A percentile compares a stretch with the other conserved stretches of the same genome.
phyloP scores from a whole-genome alignment of 331 rosid species.

The Pyracantha coccinea region DNA sequence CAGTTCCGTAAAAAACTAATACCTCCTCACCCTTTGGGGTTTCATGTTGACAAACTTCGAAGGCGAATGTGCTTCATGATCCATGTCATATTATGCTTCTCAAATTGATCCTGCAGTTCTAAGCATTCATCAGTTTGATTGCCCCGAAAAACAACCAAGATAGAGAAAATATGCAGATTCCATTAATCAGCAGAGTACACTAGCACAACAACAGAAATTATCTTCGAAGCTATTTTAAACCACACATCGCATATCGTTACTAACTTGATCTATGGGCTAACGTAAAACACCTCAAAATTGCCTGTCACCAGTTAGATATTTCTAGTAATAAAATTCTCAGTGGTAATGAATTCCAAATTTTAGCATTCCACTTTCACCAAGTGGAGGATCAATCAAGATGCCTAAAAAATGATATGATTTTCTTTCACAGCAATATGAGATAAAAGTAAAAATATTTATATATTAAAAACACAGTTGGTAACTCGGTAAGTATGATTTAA shows the following conservation, averaged over 20 bases:
- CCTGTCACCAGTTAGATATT: too few relatives aligned
- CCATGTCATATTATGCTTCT: constrained; percentile 23
- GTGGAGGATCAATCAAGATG: too few relatives aligned
- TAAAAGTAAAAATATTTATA: too few relatives aligned
- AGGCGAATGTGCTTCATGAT: constrained; percentile 18
- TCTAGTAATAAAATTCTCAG: too few relatives aligned
- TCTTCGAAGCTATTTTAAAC: background rate
- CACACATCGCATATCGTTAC: background rate
- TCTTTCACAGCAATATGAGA: too few relatives aligned
- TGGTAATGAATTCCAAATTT: too few relatives aligned
- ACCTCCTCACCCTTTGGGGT: constrained; percentile 33
- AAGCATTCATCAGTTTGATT: background rate
- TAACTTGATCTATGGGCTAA: too few relatives aligned
- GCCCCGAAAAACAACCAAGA: background rate
- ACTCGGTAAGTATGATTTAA: too few relatives aligned
- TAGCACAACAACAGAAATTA: background rate
- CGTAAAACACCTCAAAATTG: too few relatives aligned
- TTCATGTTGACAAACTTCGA: constrained; percentile 34
- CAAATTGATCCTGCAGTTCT: constrained; percentile 16
- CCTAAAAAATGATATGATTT: too few relatives aligned
- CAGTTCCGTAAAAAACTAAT: background rate
- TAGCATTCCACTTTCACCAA: too few relatives aligned
- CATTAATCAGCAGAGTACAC: background rate
- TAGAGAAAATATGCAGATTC: background rate
- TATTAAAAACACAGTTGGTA: too few relatives aligned